These are phyloP conservation scores for Coemansia asiatica DNA, from an alignment of 192 early-diverging fungal species.

Conservation along the genomic window DNA sequence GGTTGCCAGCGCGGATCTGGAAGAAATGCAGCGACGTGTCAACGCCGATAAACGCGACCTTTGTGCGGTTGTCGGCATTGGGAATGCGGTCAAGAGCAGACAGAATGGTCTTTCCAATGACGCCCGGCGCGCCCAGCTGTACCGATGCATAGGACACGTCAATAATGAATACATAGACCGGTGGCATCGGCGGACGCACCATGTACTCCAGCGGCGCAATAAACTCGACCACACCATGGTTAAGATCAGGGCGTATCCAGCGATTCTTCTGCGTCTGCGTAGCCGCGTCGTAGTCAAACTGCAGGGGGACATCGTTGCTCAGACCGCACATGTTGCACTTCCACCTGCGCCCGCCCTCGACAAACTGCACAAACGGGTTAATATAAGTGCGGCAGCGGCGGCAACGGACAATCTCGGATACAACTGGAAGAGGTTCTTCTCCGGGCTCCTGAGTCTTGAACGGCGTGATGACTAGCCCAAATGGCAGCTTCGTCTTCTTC, in stretches of 20 bases:
- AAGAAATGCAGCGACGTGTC: slow-evolving; percentile 90
- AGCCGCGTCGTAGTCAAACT: slow-evolving; percentile 77
- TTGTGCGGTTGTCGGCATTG: slow-evolving; percentile 84
- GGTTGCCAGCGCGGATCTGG: slow-evolving; percentile 66
- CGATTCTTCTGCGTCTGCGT: slow-evolving; percentile 79
- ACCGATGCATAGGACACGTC: slow-evolving; percentile 92
- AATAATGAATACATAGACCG: slow-evolving; percentile 89
- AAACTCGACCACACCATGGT: slow-evolving; percentile 88
- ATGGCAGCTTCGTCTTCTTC: slow-evolving; percentile 85
- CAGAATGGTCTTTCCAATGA: slow-evolving; percentile 77
- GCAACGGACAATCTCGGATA: slow-evolving; percentile 94
- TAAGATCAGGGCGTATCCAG: slow-evolving; percentile 86
- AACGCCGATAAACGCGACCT: slow-evolving; percentile 86
- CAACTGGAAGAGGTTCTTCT: slow-evolving; percentile 77
- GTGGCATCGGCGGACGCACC: slow-evolving; percentile 96
- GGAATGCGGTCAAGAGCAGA: slow-evolving; percentile 82
- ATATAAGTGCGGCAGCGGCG: slow-evolving; percentile 94
- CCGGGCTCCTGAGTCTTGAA: slow-evolving; percentile 51
- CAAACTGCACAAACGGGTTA: slow-evolving; percentile 94
- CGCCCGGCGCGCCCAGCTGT: slow-evolving; percentile 79
- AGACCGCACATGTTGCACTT: slow-evolving; percentile 94
- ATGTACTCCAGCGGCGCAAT: slow-evolving; percentile 97
- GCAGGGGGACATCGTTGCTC: slow-evolving; percentile 81
- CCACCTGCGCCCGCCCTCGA: slow-evolving; percentile 95
- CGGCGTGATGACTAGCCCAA: slow-evolving; percentile 89